These are phyloP conservation scores for Globisporangium mamillatum DNA, from an alignment of 352 stramenopile genomes.

Conservation along the genomic window DNA sequence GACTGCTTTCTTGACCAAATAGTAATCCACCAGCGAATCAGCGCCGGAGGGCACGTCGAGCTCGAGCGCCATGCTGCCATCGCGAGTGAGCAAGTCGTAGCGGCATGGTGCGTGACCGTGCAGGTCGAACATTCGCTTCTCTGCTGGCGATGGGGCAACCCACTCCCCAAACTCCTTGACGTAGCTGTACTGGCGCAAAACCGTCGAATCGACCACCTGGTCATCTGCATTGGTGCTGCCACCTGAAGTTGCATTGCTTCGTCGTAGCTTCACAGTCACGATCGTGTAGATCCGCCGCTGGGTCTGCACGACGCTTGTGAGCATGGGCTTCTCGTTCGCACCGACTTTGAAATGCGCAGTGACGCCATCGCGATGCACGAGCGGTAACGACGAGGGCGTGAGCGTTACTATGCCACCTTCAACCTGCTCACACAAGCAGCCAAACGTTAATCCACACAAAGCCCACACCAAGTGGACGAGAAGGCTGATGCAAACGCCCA, in stretches of 20 bases:
- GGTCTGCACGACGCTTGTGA: constrained; percentile 52
- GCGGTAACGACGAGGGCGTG: constrained; percentile 25
- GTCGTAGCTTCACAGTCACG: constrained; percentile 36
- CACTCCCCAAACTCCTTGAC: constrained; percentile 63
- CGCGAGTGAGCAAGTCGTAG: constrained; percentile 48
- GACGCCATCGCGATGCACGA: constrained; percentile 30
- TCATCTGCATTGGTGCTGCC: not conserved
- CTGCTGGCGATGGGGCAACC: constrained; percentile 26
- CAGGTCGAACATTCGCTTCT: constrained; percentile 37
- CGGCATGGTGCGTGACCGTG: constrained; percentile 26
- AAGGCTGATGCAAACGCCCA: constrained; percentile 15
- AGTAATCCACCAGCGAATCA: constrained; percentile 60
- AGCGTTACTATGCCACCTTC: constrained; percentile 23
- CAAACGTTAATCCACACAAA: not conserved
- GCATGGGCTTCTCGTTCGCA: constrained; percentile 37
- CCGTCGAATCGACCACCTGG: not conserved
- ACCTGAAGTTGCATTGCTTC: not conserved
- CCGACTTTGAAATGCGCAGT: constrained; percentile 22
- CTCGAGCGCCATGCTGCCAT: constrained; percentile 49
- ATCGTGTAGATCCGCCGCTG: constrained; percentile 58
- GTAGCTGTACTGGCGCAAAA: constrained; percentile 46
- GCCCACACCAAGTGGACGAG: not conserved
- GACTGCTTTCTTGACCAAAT: constrained; percentile 44
- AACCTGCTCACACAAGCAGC: constrained; percentile 20
- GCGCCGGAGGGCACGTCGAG: constrained; percentile 46